Base-by-base conservation (phyloP, 768 basidiomycete genomes). In the Termitomyces sp. region DNA sequence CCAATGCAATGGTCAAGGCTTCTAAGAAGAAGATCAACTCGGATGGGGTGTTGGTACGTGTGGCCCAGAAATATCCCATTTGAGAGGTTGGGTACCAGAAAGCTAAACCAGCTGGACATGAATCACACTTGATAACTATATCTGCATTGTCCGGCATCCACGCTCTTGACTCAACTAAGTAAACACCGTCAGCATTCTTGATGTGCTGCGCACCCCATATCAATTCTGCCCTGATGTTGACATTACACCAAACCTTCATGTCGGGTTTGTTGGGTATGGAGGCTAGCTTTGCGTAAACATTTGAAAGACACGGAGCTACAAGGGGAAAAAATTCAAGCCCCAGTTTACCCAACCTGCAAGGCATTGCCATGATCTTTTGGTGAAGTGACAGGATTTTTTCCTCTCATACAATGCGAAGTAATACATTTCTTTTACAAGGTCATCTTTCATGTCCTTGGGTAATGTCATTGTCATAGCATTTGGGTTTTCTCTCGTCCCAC, bases 291-390 rank as follows among this genome's bases (percentile, higher is more conserved):
- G 56, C 52, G 55, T 79, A 80, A 0, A 77, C 5, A 0, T 60
- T 54, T 18, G 53, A 68, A 0, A 80, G 62, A 0, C 60, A 65
- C 0, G 76, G 77, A 0, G 64, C 60, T 0, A 79, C 60, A 0
- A 70, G 54, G 0, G 76, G 76, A 43, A 62, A 75, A n/a, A 2
- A 70, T 78, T 78, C 15, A 79, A 60, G 0, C 62, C 54, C 76
- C 75, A 78, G 46, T 77, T 78, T 15, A 68, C 25, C 70, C 69
- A 76, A 0, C 73, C 76, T 0, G 66, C 66, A 1, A 77, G 50
- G 0, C 50, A 44, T 50, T 70, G 64, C 53, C 61, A 75, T 7
- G 11, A 25, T 2, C 27, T 0, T 4, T 41, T 36, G 12, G 54
- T 31, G 13, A 7, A 32, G 11, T 29, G 42, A 13, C 18, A 32